phyloP scores from a whole-genome alignment of 257 asterid species.

The Solanum microdontum region DNA sequence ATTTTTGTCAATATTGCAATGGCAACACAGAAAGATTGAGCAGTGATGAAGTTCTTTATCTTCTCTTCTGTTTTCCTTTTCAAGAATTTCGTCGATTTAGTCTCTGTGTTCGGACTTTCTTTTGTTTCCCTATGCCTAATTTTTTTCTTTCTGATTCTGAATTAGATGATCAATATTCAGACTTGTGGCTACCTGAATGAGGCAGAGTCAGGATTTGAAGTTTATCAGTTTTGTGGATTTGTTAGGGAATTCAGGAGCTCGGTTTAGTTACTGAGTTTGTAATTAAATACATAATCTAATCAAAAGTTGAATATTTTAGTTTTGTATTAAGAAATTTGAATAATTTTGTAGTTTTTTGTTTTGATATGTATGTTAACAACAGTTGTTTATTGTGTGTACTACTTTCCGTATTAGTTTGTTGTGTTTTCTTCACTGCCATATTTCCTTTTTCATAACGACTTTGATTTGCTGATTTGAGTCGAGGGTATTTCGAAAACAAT shows the following conservation, averaged over 20 bases:
- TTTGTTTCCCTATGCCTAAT: slow-evolving; percentile 48
- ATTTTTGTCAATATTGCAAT: slow-evolving; percentile 67
- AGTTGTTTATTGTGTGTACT: no score
- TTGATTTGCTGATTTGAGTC: not conserved
- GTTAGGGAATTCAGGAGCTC: not conserved
- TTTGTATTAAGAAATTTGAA: not conserved
- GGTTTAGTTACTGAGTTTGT: not conserved
- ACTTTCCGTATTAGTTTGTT: not conserved
- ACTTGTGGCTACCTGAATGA: not conserved
- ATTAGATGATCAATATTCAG: not conserved
- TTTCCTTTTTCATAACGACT: not conserved
- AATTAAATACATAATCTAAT: not conserved
- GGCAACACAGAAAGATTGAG: slow-evolving; percentile 52
- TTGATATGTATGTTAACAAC: not conserved
- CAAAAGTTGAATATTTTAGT: not conserved
- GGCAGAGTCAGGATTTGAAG: not conserved
- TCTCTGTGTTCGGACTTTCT: slow-evolving; percentile 56
- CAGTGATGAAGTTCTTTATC: slow-evolving; percentile 58
- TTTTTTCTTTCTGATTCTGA: slow-evolving; percentile 1
- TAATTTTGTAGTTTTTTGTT: not conserved
- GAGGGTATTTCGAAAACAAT: not conserved
- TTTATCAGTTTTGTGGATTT: not conserved
- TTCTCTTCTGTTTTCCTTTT: slow-evolving; percentile 68
- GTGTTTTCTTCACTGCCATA: not conserved
- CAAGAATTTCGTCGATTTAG: slow-evolving; percentile 64